phyloP scores from a whole-genome alignment of 2,329 filamentous ascomycete genomes.

The Xylariaceae sp. region DNA sequence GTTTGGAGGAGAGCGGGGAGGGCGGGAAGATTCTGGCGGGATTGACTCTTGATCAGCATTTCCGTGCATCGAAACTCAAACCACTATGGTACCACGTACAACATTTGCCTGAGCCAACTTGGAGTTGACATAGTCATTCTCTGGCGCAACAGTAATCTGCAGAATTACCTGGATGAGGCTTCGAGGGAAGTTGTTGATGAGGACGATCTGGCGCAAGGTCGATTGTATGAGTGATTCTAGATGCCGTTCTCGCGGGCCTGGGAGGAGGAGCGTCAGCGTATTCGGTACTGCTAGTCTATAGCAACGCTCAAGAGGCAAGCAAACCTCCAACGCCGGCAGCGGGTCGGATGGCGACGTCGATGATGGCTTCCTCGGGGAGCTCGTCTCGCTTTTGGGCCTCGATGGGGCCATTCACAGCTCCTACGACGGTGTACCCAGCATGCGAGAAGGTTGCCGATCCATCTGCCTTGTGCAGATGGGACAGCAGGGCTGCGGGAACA shows the following conservation, averaged over 20 bases:
- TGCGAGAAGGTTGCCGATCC: conserved; percentile 76
- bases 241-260: conserved; percentile 72
- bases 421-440: conserved; percentile 75
- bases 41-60: conserved; percentile 19
- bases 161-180: conserved; percentile 76
- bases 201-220: conserved; percentile 69
- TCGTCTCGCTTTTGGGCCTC: conserved; percentile 88
- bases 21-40: conserved; percentile 65
- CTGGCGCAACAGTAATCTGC: conserved; percentile 68
- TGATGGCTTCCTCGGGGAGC: conserved; percentile 80
- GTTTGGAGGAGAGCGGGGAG: conserved; percentile 82
- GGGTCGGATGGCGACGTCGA: conserved; percentile 88
- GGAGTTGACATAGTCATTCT: conserved; percentile 60
- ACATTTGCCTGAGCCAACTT: conserved; percentile 58
- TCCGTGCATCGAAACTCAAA: conserved; percentile 3
- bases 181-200: conserved; percentile 71
- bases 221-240: conserved; percentile 73
- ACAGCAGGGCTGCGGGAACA: conserved; percentile 51
- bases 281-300: conserved; percentile 12
- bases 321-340: conserved; percentile 77
- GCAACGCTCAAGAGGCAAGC: conserved; percentile 27
- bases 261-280: conserved; percentile 9
- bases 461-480: conserved; percentile 66
- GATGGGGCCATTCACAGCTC: conserved; percentile 86
- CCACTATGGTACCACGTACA: conserved; percentile 41